Conservation (phyloP, 805 yeast genomes). For the Starmerella sp. region DNA sequence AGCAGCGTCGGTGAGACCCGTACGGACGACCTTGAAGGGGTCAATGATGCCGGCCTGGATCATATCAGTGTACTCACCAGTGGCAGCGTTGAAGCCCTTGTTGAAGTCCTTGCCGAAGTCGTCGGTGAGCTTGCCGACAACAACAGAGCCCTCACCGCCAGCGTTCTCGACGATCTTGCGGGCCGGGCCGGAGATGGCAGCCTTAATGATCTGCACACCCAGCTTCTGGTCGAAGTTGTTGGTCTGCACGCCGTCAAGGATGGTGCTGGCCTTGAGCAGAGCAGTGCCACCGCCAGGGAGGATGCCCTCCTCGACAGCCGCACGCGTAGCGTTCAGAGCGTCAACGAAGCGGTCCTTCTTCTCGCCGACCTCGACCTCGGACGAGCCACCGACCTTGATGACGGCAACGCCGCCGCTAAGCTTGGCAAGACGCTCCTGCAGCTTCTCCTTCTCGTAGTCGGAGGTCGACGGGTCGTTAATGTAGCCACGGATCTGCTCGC, state of each 20-base stretch:
- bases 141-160: slow-evolving; percentile 94
- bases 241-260: slow-evolving; percentile 58
- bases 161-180: slow-evolving; percentile 92
- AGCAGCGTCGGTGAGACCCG: slow-evolving; percentile 89
- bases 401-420: slow-evolving; percentile 98
- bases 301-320: slow-evolving; percentile 97
- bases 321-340: slow-evolving; percentile 96
- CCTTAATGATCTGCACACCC: slow-evolving; percentile 85
- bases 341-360: slow-evolving; percentile 99
- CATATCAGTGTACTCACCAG: slow-evolving; percentile 92
- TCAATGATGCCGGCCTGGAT: slow-evolving; percentile 94
- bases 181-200: slow-evolving; percentile 92
- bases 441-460: slow-evolving; percentile 91
- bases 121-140: slow-evolving; percentile 72
- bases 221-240: slow-evolving; percentile 92
- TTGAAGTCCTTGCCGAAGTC: slow-evolving; percentile 60
- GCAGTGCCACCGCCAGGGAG: slow-evolving; percentile 99
- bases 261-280: slow-evolving; percentile 75
- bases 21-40: slow-evolving; percentile 95
- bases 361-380: slow-evolving; percentile 97
- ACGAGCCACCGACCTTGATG: slow-evolving; percentile 90
- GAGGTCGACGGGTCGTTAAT: slow-evolving; percentile 59
- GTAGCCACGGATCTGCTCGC: slow-evolving; percentile 84
- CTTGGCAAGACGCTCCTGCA: slow-evolving; percentile 95
- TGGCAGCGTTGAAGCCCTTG: slow-evolving; percentile 82